Evolutionary conservation across 768 basidiomycete genomes (phyloP).

Genomic region (Cystofilobasidium bisporidii): DNA sequence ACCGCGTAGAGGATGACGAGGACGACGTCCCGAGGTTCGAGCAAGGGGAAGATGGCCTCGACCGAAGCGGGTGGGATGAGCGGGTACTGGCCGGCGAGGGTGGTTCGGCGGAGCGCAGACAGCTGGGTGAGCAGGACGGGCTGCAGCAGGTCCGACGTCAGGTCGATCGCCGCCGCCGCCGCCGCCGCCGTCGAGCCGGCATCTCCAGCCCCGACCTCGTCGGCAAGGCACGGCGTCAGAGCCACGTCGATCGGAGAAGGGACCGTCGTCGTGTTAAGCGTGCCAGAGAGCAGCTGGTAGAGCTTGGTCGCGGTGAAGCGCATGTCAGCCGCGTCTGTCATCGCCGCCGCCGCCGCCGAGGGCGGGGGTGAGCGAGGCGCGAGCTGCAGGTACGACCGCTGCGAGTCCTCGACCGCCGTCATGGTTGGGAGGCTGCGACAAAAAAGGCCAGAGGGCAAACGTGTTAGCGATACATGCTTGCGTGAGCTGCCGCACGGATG

Average conservation of each 20-base stretch:
- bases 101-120: constrained; percentile 41
- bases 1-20: constrained; percentile 68
- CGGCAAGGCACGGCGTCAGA: background rate
- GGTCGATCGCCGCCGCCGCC: background rate
- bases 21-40: constrained; percentile 63
- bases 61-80: constrained; percentile 52
- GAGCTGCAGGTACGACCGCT: constrained; percentile 2
- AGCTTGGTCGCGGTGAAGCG: constrained; percentile 25
- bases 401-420: background rate
- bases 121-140: constrained; percentile 31
- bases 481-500: no score
- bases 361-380: no score
- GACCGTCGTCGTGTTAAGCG: background rate
- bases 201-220: no score
- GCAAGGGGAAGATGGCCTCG: constrained; percentile 65
- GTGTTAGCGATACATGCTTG: no score
- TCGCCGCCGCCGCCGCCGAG: no score
- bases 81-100: constrained; percentile 38
- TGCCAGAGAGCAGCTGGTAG: constrained; percentile 14
- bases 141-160: background rate
- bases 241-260: constrained; percentile 6
- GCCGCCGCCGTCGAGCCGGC: no score
- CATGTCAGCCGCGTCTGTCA: background rate
- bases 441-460: no score
- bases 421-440: background rate